phyloP scores from a whole-genome alignment of 805 yeast genomes.

The Nakazawaea anatomiae region DNA sequence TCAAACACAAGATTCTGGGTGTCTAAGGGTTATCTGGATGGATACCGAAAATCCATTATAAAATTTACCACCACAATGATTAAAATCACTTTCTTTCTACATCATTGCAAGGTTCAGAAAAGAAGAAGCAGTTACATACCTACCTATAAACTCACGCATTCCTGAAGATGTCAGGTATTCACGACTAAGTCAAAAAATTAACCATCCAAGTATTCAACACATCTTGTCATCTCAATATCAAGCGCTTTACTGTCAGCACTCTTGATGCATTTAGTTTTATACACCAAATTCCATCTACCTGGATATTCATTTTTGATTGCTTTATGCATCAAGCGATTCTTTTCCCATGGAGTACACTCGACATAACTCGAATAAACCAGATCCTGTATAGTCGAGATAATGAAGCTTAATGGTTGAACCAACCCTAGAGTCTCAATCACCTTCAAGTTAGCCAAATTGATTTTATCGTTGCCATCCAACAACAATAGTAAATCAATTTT shows the following conservation, averaged over 20 bases:
- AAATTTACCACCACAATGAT: too few species aligned
- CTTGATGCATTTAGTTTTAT: constrained; percentile 25
- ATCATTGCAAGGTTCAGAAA: too few species aligned
- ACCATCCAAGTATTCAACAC: constrained; percentile 25
- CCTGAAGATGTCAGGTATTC: too few species aligned
- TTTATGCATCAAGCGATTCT: constrained; percentile 19
- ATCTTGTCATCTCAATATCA: constrained; percentile 25
- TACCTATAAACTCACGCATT: too few species aligned
- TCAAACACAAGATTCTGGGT: too few species aligned
- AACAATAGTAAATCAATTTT: constrained; percentile 29
- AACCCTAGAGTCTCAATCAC: constrained; percentile 30
- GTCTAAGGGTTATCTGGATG: too few species aligned
- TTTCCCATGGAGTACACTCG: constrained; percentile 27
- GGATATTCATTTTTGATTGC: constrained; percentile 17
- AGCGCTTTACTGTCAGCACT: constrained; percentile 14
- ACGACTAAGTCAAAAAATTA: constrained; percentile 2
- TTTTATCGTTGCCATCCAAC: constrained; percentile 28
- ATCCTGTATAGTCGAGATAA: constrained; percentile 31
- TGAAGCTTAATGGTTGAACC: constrained; percentile 29
- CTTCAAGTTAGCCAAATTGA: constrained; percentile 32
- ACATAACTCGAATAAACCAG: constrained; percentile 28
- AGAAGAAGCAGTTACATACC: too few species aligned
- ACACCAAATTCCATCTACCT: constrained; percentile 33
- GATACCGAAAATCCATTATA: too few species aligned
- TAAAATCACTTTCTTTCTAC: too few species aligned